Conservation (phyloP, 768 basidiomycete species). For the Infundibulicybe gibba region DNA sequence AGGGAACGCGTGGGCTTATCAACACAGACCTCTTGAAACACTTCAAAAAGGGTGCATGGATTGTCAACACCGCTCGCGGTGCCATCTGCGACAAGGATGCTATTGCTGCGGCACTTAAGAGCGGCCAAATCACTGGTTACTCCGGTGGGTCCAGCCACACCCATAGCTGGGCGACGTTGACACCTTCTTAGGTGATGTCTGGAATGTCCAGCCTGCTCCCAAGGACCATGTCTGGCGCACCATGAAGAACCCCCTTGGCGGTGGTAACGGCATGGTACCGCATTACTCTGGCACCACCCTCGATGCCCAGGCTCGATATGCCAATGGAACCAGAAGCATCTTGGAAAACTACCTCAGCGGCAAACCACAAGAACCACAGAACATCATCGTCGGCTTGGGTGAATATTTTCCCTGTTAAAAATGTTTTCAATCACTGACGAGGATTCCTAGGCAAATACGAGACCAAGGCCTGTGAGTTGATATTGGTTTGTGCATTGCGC, state of each 20-base stretch:
- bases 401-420: constrained; percentile 21
- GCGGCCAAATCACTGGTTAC: constrained; percentile 69
- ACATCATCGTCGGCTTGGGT: constrained; percentile 78
- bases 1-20: constrained; percentile 75
- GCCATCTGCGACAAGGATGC: constrained; percentile 87
- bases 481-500: neutral
- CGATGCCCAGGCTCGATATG: constrained; percentile 88
- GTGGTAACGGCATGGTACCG: constrained; percentile 88
- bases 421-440: constrained; percentile 1
- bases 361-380: constrained; percentile 69
- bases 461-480: constrained; percentile 38
- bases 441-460: constrained; percentile 33
- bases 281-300: constrained; percentile 88
- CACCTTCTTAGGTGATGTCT: constrained; percentile 54
- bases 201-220: constrained; percentile 87
- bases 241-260: constrained; percentile 75
- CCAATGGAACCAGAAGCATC: constrained; percentile 65
- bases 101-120: constrained; percentile 71
- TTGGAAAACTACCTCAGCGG: constrained; percentile 63
- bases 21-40: constrained; percentile 80
- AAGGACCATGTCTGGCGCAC: constrained; percentile 84
- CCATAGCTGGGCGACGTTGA: neutral
- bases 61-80: constrained; percentile 92
- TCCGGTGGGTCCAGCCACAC: constrained; percentile 21
- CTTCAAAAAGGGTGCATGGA: constrained; percentile 91